These are phyloP conservation scores for Plasmodium relictum DNA, from an alignment of 169 alveolate genomes.

Conservation along the genomic window DNA sequence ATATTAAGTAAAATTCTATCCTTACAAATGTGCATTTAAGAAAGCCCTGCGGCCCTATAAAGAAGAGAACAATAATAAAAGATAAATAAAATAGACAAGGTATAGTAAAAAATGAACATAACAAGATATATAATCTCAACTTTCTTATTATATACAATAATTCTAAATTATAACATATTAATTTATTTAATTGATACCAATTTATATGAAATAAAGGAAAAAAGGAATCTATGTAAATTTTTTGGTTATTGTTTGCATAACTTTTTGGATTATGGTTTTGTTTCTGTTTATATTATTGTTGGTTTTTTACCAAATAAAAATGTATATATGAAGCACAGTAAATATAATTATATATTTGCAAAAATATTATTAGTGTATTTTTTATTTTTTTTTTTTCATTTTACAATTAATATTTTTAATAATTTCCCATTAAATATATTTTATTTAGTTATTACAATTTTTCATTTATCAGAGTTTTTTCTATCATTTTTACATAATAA, in stretches of 20 bases:
- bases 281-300: slow-evolving; percentile 18
- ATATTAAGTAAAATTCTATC: neutral
- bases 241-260: slow-evolving; percentile 20
- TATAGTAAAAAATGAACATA: slow-evolving; percentile 41
- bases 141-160: slow-evolving; percentile 18
- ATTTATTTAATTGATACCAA: slow-evolving; percentile 16
- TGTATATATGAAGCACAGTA: slow-evolving; percentile 49
- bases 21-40: too few species aligned
- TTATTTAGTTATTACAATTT: slow-evolving; percentile 18
- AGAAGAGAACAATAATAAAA: neutral
- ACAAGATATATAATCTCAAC: slow-evolving; percentile 13
- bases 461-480: slow-evolving; percentile 71
- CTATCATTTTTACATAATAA: slow-evolving; percentile 54
- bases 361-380: slow-evolving; percentile 45
- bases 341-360: slow-evolving; percentile 55
- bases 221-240: neutral
- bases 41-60: neutral
- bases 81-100: neutral
- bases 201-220: neutral
- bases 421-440: slow-evolving; percentile 59
- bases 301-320: slow-evolving; percentile 30
- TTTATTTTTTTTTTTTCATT: slow-evolving; percentile 59
- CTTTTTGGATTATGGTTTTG: slow-evolving; percentile 54
- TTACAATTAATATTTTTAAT: slow-evolving; percentile 21
- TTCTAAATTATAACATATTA: slow-evolving; percentile 35